phyloP scores from a whole-genome alignment of 257 asterid species.

The Nemophila menziesii region DNA sequence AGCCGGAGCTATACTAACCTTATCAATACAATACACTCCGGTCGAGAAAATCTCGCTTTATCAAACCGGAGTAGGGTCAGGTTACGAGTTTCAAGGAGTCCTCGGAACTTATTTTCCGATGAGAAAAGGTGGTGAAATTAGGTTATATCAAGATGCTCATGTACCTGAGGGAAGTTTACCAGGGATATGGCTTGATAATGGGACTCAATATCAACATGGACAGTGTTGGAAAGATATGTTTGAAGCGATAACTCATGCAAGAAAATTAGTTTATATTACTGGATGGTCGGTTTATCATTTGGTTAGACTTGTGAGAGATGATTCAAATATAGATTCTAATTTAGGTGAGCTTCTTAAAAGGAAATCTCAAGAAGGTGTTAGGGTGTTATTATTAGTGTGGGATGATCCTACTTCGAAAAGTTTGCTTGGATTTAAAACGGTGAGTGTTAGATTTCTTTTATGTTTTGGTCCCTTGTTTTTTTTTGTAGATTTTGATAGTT shows the following conservation, averaged over 20 bases:
- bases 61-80: conserved; percentile 70
- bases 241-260: conserved; percentile 59
- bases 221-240: conserved; percentile 75
- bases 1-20: conserved; percentile 46
- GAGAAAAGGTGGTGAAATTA: conserved; percentile 58
- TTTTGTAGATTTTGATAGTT: too few species aligned
- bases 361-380: conserved; percentile 93
- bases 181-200: conserved; percentile 31
- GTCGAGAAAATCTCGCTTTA: conserved; percentile 44
- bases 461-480: neutral
- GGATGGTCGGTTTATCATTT: conserved; percentile 95
- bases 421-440: conserved; percentile 76
- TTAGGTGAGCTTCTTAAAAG: conserved; percentile 71
- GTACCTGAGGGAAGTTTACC: conserved; percentile 45
- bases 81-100: conserved; percentile 42
- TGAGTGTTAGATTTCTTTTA: conserved; percentile 25
- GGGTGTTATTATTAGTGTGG: conserved; percentile 83
- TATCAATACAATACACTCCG: conserved; percentile 62
- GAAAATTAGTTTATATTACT: conserved; percentile 60
- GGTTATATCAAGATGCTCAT: conserved; percentile 87
- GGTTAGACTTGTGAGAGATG: conserved; percentile 68
- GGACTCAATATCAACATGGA: conserved; percentile 33
- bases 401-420: conserved; percentile 91
- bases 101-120: conserved; percentile 77
- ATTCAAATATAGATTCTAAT: conserved; percentile 22